Evolutionary conservation across 805 yeast genomes (phyloP), one percentile per base, ranked within the genome.

Genomic region (Brettanomyces custersianus): DNA sequence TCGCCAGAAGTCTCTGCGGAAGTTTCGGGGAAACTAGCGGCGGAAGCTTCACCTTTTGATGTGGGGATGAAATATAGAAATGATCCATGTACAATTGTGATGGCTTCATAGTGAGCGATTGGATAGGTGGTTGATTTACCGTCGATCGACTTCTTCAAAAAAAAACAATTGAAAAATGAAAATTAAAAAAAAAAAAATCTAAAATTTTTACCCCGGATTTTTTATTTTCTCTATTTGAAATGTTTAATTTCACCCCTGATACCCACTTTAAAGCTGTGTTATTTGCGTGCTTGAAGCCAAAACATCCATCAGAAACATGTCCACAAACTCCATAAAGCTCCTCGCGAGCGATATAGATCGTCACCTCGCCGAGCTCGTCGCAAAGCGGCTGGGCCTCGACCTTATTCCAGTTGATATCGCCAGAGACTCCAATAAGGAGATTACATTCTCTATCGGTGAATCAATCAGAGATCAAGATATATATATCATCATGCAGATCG

Each of bases 391-490:
- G 21, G 84, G 85, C 7, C 51, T 74, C 32, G 66, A 68, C 28
- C 60, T 77, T 34, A 74, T 82, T 17, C 80, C 82, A 30, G 71
- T 76, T 37, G 74, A 74, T 42, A 55, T 79, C 48, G 75, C 74
- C 44, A 65, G 84, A 48, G 83, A 77, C 44, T 72, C 94, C 26
- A 90, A 86, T 55, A 77, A 74, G 48, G 97, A 90, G 60, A 82
- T 95, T 2, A 82, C 94, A 2, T 90, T 90, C 12, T 74, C 86
- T 21, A 79, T 86, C 40, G 88, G 86, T 23, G 95, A 86, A 54
- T 77, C 90, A 24, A 82, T 86, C 19, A 74, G 96, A 59, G 95
- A 87, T 52, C 95, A 87, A 54, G 95, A 86, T 49, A 88, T 84
- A 9, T 84, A 76, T 53, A 79, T 83, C 38, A 65, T 83, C 35